A percentile compares a stretch with the other conserved stretches of the same genome.
Evolutionary conservation across 352 stramenopile genomes (phyloP).

Genomic region (Stramenopiles sp.): DNA sequence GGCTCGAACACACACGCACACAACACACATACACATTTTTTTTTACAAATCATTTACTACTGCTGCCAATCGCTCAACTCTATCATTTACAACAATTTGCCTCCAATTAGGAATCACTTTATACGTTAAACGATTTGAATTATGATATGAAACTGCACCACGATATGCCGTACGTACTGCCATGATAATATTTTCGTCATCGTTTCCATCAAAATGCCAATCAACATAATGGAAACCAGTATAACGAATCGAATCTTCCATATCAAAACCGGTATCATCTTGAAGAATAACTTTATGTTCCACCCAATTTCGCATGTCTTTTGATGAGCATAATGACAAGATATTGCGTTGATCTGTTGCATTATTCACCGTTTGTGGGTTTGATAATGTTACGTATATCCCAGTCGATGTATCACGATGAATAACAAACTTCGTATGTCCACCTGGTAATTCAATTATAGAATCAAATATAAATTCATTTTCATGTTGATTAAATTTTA

Average conservation of each 20-base stretch:
- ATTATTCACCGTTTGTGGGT: background rate
- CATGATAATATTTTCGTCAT: background rate
- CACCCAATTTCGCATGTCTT: background rate
- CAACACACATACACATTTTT: too few relatives aligned
- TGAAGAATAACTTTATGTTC: background rate
- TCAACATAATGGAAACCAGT: slow-evolving; percentile 8
- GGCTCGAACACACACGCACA: too few relatives aligned
- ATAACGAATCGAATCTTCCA: background rate
- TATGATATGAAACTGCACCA: background rate
- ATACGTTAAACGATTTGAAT: slow-evolving; percentile 1
- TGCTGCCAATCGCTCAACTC: too few relatives aligned
- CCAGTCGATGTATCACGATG: background rate
- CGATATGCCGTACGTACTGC: background rate
- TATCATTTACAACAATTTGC: background rate
- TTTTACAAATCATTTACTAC: too few relatives aligned
- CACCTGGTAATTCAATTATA: background rate
- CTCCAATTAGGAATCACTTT: background rate
- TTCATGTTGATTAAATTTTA: background rate
- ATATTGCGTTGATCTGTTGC: background rate
- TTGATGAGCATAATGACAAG: background rate
- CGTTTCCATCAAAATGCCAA: background rate
- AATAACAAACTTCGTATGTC: background rate
- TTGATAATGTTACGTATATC: background rate
- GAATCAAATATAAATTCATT: background rate
- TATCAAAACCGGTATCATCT: background rate